Conservation (phyloP, 345 rosid genomes). For the Salix viminalis region DNA sequence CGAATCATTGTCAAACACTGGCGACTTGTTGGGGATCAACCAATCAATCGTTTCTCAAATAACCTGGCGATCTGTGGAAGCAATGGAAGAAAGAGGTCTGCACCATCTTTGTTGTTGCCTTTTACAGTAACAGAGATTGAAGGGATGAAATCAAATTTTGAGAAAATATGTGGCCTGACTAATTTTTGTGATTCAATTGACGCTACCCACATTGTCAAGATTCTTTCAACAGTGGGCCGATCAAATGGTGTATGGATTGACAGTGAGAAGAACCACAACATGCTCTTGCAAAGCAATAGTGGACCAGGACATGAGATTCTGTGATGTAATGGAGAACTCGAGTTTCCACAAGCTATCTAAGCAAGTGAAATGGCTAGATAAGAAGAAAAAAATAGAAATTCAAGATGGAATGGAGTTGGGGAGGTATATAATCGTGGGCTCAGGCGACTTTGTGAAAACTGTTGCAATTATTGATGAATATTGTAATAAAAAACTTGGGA, state of each 20-base stretch:
- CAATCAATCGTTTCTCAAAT: slow-evolving; percentile 73
- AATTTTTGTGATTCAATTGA: slow-evolving; percentile 70
- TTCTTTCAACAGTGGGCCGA: slow-evolving; percentile 52
- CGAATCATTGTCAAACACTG: slow-evolving; percentile 59
- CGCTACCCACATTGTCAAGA: slow-evolving; percentile 62
- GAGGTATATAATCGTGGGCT: slow-evolving; percentile 58
- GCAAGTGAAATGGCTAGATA: slow-evolving; percentile 53
- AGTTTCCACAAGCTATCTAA: slow-evolving; percentile 54
- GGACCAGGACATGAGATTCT: slow-evolving; percentile 65
- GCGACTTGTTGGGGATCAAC: slow-evolving; percentile 58
- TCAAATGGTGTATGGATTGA: slow-evolving; percentile 60
- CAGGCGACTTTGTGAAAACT: slow-evolving; percentile 47
- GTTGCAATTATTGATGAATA: too few relatives aligned
- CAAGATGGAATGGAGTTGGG: slow-evolving; percentile 37
- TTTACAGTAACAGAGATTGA: slow-evolving; percentile 41
- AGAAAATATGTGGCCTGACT: slow-evolving; percentile 59
- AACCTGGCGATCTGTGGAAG: slow-evolving; percentile 77
- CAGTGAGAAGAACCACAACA: slow-evolving; percentile 64
- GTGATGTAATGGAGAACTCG: slow-evolving; percentile 57
- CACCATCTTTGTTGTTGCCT: slow-evolving; percentile 65
- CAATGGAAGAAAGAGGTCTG: slow-evolving; percentile 66
- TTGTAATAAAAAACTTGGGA: too few relatives aligned
- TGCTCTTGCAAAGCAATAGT: slow-evolving; percentile 68
- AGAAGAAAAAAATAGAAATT: slow-evolving; percentile 35
- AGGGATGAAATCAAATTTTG: slow-evolving; percentile 50